Conservation (phyloP, 108 stramenopile genomes). For the Skeletonema tropicum region DNA sequence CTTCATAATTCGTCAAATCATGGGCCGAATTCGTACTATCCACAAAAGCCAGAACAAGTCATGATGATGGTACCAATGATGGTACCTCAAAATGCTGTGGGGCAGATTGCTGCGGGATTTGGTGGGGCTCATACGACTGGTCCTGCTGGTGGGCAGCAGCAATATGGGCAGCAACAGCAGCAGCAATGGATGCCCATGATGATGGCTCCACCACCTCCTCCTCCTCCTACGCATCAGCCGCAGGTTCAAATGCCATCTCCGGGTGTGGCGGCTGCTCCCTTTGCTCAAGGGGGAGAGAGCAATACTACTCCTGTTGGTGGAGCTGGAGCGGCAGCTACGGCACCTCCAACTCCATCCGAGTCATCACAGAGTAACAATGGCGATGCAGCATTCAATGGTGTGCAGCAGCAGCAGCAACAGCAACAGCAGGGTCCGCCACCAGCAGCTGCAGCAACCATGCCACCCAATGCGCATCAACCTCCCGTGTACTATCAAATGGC, state of each 20-base stretch:
- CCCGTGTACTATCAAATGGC: slow-evolving; percentile 1
- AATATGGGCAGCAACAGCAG: not conserved
- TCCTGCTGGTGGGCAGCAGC: not conserved
- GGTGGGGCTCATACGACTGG: slow-evolving; percentile 25
- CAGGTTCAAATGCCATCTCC: not conserved
- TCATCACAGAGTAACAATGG: not conserved
- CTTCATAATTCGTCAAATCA: slow-evolving; percentile 12
- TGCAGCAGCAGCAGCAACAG: not conserved
- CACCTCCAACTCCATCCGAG: not conserved
- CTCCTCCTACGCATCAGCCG: not conserved
- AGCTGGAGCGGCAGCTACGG: not conserved
- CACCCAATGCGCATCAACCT: not conserved
- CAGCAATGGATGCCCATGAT: not conserved
- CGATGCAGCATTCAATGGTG: slow-evolving; percentile 7
- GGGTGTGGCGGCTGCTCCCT: not conserved
- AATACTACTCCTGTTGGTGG: not conserved
- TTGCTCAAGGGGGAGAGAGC: not conserved
- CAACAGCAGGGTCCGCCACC: slow-evolving; percentile 4
- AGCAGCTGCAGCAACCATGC: slow-evolving; percentile 12
- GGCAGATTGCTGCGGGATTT: slow-evolving; percentile 32
- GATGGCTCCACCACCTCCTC: not conserved
- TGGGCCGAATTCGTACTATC: slow-evolving; percentile 9
- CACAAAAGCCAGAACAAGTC: slow-evolving; percentile 45
- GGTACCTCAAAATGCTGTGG: slow-evolving; percentile 61
- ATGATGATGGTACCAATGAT: slow-evolving; percentile 93